Base-by-base conservation (phyloP, 441 rosid genomes). In the Jatropha multifida region DNA sequence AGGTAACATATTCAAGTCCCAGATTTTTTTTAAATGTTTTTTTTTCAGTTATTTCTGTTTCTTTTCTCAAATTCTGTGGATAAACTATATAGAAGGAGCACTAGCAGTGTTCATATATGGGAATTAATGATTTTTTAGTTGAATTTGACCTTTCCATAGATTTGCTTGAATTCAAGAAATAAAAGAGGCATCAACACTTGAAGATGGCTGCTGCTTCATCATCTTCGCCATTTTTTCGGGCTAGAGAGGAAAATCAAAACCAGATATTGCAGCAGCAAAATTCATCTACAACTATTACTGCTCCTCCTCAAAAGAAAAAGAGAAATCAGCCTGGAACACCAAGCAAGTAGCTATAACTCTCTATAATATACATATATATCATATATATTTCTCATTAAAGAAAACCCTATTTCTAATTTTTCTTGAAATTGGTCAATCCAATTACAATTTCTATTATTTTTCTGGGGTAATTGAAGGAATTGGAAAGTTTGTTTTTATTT, bases 291-390 rank as follows among this genome's bases (percentile, higher is more conserved):
- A 63, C 77, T 38, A 81, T 84, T 7, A 55, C 86, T 51, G 54
- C 73, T 0, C 69, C 80, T 65, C 90, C 87, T 67, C 90, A 84
- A 17, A 93, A 89, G 88, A 93, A 87, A 79, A 93, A 81, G 81
- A 83, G 98, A 79, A 93, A 93, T 82, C 98, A 91, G 74, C 95
- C 97, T 27, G 95, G 95, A 85, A 86, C 84, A 77, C 94, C 98
- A 83, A 82, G 98, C 88, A 89, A 90, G 93, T 88, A 78, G 38
- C 87, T 55, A 60, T 59, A 17, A 7, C 56, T 55, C 71, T 80
- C 52, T 74, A 20, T 51, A 62, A 32, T 5, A 3, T 10, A 10
- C 0, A 23, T 69, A n/a, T 32, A 32, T 32, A 32, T 32, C 32
- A 32, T 32, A 32, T 32, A 32, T 32, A 32, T 32, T 32, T 32